Percentiles rank a stretch among this genome's conserved stretches.
Evolutionary conservation across 352 stramenopile species (phyloP).

Genomic region (Phytophthora hybrid): DNA sequence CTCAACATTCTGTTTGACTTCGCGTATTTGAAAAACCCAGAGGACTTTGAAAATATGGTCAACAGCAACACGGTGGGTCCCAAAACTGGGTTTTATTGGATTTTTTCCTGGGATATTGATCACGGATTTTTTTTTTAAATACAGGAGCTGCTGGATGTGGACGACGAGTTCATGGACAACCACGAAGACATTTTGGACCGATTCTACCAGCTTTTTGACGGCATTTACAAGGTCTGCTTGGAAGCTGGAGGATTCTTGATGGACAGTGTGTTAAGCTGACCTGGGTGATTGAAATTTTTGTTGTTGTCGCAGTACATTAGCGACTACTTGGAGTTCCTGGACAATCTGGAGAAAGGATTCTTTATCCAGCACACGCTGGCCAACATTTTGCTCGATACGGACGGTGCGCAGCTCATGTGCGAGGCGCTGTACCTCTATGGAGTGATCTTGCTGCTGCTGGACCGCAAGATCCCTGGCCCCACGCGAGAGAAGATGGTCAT

Average conservation of each 20-base stretch:
- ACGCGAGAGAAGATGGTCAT: conserved; percentile 95
- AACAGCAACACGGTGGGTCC: conserved; percentile 87
- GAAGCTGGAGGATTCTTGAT: background rate
- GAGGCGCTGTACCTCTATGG: conserved; percentile 96
- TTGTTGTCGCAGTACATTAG: conserved; percentile 78
- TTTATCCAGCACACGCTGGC: conserved; percentile 97
- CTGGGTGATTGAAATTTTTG: background rate
- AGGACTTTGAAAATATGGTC: conserved; percentile 95
- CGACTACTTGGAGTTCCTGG: conserved; percentile 93
- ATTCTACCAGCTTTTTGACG: conserved; percentile 92
- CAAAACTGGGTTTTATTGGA: background rate
- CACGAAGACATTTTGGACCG: conserved; percentile 86
- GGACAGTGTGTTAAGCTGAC: conserved; percentile 2
- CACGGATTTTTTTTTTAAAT: background rate
- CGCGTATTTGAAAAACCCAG: conserved; percentile 94
- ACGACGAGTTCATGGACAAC: conserved; percentile 94
- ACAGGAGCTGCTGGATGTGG: conserved; percentile 87
- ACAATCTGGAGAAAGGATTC: conserved; percentile 93
- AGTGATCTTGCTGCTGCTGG: conserved; percentile 94
- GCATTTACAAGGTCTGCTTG: conserved; percentile 78
- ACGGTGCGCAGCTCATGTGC: conserved; percentile 94
- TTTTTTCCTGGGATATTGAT: conserved; percentile 6
- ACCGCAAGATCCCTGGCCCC: conserved; percentile 90
- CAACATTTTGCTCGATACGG: conserved; percentile 94
- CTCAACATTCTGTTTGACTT: conserved; percentile 96